Conservation (phyloP, 352 stramenopile genomes). For the Globisporangium acanthophoron region DNA sequence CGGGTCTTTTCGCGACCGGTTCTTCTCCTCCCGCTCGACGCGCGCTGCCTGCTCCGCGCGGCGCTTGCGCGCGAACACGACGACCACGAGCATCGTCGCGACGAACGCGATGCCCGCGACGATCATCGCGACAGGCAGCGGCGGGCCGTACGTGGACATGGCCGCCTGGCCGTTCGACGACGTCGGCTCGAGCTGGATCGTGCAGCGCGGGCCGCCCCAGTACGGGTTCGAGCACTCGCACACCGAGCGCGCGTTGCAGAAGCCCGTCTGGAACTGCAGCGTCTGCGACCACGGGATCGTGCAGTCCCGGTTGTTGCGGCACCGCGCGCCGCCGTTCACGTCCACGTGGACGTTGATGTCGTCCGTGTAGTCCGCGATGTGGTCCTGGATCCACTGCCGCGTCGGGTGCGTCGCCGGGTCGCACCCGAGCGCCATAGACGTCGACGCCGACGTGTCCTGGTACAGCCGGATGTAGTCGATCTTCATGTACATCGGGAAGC, state of each 20-base stretch:
- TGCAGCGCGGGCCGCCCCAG: conserved; percentile 63
- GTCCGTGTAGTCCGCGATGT: conserved; percentile 56
- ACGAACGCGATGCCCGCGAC: conserved; percentile 20
- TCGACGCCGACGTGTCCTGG: conserved; percentile 37
- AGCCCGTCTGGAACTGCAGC: conserved; percentile 45
- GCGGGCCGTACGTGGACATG: conserved; percentile 22
- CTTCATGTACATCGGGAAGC: conserved; percentile 80
- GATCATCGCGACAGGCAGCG: conserved; percentile 21
- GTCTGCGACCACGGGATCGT: conserved; percentile 36
- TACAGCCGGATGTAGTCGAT: conserved; percentile 85
- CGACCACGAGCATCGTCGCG: conserved; percentile 38
- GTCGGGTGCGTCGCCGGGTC: conserved; percentile 59
- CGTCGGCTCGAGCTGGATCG: conserved; percentile 29
- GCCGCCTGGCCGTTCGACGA: conserved; percentile 6
- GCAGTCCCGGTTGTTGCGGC: conserved; percentile 48
- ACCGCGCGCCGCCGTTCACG: conserved; percentile 50
- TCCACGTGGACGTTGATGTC: conserved; percentile 43
- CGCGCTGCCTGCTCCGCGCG: conserved; percentile 24
- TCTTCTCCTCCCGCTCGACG: conserved; percentile 32
- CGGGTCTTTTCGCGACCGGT: conserved; percentile 20
- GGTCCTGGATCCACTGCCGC: conserved; percentile 63
- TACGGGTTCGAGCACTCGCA: conserved; percentile 58
- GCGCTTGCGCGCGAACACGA: conserved; percentile 31
- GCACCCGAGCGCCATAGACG: conserved; percentile 49
- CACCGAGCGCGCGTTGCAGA: conserved; percentile 33